Evolutionary conservation across 2,329 filamentous ascomycete species (phyloP), one percentile per base, ranked within the genome.

Genomic region (Pseudocercospora macadamiae): DNA sequence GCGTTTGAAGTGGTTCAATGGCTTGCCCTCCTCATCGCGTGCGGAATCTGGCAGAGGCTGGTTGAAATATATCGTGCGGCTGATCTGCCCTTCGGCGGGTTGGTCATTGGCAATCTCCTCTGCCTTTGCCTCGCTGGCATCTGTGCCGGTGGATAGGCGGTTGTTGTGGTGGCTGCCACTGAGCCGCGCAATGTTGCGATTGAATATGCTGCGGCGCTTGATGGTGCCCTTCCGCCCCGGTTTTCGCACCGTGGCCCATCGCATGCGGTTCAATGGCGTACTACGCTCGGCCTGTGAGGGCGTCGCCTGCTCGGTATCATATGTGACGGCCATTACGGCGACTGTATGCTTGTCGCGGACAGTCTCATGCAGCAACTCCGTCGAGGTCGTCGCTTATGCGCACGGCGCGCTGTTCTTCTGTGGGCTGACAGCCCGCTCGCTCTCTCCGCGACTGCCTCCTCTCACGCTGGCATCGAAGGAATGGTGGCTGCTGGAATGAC

Each of bases 221-320:
- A 85, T 83, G 67, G 83, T 81, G 64, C 89, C 91, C 73, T 87
- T 90, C 71, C 87, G 84, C 69, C 90, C 86, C 12, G 87, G 87
- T 75, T 90, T 85, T 74, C 91, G 90, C 71, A 93, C 90, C n/a
- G 95, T 97, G 16, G 95, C 93, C 95, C 95, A 97, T 86, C 95
- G 84, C 75, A 95, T 87, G 72, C 93, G 84, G 73, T 93, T 91
- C 23, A 69, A 66, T 10, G 73, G 73, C 63, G 82, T 83, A 42
- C 83, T 83, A 66, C 76, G 58, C 77, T 76, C 51, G 21, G 56
- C 51, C 14, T 57, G 52, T 8, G 53, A 57, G 47, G 57, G 55
- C 56, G 54, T 49, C 54, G 57, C 54, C 23, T 51, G 52, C 28
- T 61, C 53, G 21, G 56, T 57, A 28, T 64, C 62, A 51, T 62